phyloP scores from a whole-genome alignment of 495 filamentous ascomycete genomes.

The Aspergillus bridgeri region DNA sequence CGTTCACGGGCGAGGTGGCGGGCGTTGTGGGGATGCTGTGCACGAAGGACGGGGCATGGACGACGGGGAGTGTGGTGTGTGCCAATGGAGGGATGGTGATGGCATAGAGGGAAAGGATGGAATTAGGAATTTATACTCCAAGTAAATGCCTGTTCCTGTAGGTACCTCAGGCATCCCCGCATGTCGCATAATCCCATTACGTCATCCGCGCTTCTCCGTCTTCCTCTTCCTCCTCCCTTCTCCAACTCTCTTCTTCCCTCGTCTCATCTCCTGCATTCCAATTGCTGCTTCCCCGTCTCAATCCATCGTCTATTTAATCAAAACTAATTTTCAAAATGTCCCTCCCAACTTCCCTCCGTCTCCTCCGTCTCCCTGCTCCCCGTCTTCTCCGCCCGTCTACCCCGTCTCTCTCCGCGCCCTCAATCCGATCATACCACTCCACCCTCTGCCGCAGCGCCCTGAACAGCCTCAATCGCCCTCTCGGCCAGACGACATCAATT shows the following conservation, averaged over 20 bases:
- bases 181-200: neutral
- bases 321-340: neutral
- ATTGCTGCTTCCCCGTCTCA: neutral
- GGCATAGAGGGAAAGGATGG: no score
- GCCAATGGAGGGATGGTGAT: constrained; percentile 80
- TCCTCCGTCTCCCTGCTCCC: neutral
- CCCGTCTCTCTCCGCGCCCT: no score
- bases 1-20: constrained; percentile 72
- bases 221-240: neutral
- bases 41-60: constrained; percentile 67
- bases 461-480: neutral
- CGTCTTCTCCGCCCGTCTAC: neutral
- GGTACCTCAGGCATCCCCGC: neutral
- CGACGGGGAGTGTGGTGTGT: constrained; percentile 80
- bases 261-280: neutral
- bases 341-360: neutral
- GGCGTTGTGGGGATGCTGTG: constrained; percentile 85
- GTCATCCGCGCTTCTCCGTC: neutral
- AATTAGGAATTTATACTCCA: no score
- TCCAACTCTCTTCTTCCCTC: neutral
- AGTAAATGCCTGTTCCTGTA: no score
- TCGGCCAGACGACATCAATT: neutral
- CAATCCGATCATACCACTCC: neutral
- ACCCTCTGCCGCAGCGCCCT: neutral
- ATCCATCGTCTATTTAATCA: neutral